Evolutionary conservation across 306 rosid genomes (phyloP).

Genomic region (Ceratonia siliqua): DNA sequence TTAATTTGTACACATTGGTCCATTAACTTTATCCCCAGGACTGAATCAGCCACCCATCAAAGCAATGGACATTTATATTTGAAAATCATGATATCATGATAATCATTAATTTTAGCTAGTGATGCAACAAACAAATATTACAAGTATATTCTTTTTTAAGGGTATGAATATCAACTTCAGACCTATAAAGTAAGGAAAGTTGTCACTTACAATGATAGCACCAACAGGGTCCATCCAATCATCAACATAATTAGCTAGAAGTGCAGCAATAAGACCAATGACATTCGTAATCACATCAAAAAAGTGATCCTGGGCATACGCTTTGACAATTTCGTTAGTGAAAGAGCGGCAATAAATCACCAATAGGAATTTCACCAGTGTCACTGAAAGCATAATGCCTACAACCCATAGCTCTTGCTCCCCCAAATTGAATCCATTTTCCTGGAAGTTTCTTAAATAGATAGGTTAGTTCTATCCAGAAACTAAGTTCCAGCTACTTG

Average conservation of each 20-base stretch:
- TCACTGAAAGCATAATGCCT: slow-evolving; percentile 91
- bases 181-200: slow-evolving; percentile 20
- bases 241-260: slow-evolving; percentile 76
- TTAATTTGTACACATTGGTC: neutral
- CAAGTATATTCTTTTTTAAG: neutral
- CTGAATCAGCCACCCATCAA: neutral
- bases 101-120: neutral
- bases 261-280: slow-evolving; percentile 92
- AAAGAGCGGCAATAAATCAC: slow-evolving; percentile 85
- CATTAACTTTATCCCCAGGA: neutral
- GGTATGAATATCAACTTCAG: slow-evolving; percentile 6
- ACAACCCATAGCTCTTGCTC: slow-evolving; percentile 92
- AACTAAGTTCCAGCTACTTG: neutral
- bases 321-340: slow-evolving; percentile 84
- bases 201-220: slow-evolving; percentile 82
- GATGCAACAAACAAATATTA: neutral
- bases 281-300: slow-evolving; percentile 95
- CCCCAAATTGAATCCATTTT: slow-evolving; percentile 53
- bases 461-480: slow-evolving; percentile 15
- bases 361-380: slow-evolving; percentile 75
- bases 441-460: slow-evolving; percentile 43
- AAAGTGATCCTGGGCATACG: slow-evolving; percentile 97
- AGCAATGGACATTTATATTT: neutral
- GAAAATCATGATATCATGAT: neutral
- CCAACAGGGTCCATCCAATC: slow-evolving; percentile 98